Evolutionary conservation across 1,139 yeast genomes (phyloP), one percentile per base, ranked within the genome.

Genomic region (Taiozyma sp.): DNA sequence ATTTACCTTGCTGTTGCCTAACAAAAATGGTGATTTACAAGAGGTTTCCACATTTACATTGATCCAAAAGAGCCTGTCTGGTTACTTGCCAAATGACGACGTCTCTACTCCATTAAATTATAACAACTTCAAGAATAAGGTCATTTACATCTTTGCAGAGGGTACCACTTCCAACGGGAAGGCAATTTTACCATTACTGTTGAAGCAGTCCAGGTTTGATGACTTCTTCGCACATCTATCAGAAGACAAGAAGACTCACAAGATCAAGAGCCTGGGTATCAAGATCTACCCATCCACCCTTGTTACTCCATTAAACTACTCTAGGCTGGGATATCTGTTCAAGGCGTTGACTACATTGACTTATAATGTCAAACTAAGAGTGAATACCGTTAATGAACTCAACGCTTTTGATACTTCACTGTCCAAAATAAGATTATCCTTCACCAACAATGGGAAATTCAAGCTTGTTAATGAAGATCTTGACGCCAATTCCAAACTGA

Each of bases 111-210:
- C 29, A 10, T 11, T 49, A 8, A 40, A 50, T 9, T 39, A 44
- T 14, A 14, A 43, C 7, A 41, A 49, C 21, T 61, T 70, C 19
- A 63, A 64, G 32, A 62, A 65, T 14, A 72, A 72, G 45, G 66
- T 73, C n/a, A 71, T 76, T 3, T 79, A 73, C 53, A 61, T 83
- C 45, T 76, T 85, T 47, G 70, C 80, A 22, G 95, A 86, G 62
- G 90, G 90, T 0, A 83, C 90, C 0, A 73, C 88, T 0, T 78
- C 88, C 1, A 85, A 85, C 61, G 85, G 85, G 51, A 79, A 78
- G 56, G 74, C 83, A 0, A 62, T 82, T 0, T 68, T 82, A 50
- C 83, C 84, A 16, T 79, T 80, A 54, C 51, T 52, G 9, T 42
- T 68, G 11, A 54, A 52, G 7, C 63, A 68, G 51, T 16, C 52